phyloP scores from a whole-genome alignment of 2,329 filamentous ascomycete genomes.

The Thelonectria discophora region DNA sequence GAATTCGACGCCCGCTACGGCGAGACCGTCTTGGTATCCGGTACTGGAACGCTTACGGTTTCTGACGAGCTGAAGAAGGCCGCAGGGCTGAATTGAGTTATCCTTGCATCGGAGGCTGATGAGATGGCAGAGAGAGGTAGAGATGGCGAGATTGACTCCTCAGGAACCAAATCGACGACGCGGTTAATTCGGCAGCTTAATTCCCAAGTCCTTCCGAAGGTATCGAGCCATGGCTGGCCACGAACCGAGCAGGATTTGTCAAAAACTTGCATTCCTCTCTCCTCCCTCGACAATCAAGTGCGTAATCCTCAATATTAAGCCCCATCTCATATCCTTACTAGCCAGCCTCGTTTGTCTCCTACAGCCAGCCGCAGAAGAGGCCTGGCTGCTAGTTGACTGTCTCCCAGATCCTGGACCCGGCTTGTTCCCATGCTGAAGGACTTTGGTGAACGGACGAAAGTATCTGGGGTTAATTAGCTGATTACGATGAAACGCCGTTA shows the following conservation, averaged over 20 bases:
- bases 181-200: not conserved
- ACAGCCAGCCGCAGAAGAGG: not conserved
- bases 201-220: no score
- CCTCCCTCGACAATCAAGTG: conserved; percentile 9
- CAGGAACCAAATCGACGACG: not conserved
- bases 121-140: not conserved
- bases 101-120: not conserved
- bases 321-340: not conserved
- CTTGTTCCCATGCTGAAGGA: not conserved
- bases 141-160: no score
- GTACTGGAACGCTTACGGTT: not conserved
- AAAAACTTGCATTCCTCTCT: conserved; percentile 3
- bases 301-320: conserved; percentile 6
- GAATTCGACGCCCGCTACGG: not conserved
- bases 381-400: not conserved
- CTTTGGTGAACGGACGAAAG: no score
- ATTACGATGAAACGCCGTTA: no score
- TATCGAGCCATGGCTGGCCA: no score
- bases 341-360: conserved; percentile 1
- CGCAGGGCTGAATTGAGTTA: conserved; percentile 6
- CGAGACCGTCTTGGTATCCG: conserved; percentile 7
- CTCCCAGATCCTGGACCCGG: not conserved
- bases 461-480: no score
- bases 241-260: conserved; percentile 2
- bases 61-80: not conserved